Evolutionary conservation across 2,329 filamentous ascomycete species (phyloP), one percentile per base, ranked within the genome.

Genomic region (Knoxdaviesia proteae): DNA sequence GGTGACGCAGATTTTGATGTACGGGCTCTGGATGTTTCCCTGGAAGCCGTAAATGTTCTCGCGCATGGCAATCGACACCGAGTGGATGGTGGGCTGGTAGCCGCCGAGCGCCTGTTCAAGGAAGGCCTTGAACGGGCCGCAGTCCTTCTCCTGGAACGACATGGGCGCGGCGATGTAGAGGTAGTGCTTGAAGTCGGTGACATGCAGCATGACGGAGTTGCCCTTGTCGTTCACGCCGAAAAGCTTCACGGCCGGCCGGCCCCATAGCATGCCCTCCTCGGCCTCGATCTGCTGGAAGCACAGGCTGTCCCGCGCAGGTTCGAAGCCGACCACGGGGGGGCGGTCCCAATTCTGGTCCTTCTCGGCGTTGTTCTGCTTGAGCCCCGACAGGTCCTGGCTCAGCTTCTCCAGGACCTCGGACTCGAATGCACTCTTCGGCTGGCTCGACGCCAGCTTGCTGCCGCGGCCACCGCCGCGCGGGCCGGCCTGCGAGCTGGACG

Each of bases 1-100:
- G 1, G 74, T 88, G 20, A 94, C 84, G 0, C 84, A 90, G 52
- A 98, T 81, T 60, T 93, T 96, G 47, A 98, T 67, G 54, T 92
- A 98, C 6, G 86, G 86, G 47, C 78, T 90, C 56, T 92, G 82
- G 44, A 80, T 75, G 51, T 96, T 96, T 46, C 90, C 90, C 55
- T 93, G 86, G 53, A 92, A 98, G 42, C 86, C 83, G 54, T 86
- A 94, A 5, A 98, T 79, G 54, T 87, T 94, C 58, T 96, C 87
- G 45, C 83, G 71, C 66, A 92, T 76, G 4, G 80, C 74, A 58
- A 98, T 71, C 49, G 80, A 68, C 2, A 94, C 81, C 0, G 81
- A 84, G 49, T 88, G 69, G 45, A 98, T 87, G 10, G 73, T 71
- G 2, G 76, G 73, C 45, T 80, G 72, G 50, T 80, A 71, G 49